Evolutionary conservation across 768 basidiomycete genomes (phyloP), one percentile per base, ranked within the genome.

Genomic region (Termitomyces sp.): DNA sequence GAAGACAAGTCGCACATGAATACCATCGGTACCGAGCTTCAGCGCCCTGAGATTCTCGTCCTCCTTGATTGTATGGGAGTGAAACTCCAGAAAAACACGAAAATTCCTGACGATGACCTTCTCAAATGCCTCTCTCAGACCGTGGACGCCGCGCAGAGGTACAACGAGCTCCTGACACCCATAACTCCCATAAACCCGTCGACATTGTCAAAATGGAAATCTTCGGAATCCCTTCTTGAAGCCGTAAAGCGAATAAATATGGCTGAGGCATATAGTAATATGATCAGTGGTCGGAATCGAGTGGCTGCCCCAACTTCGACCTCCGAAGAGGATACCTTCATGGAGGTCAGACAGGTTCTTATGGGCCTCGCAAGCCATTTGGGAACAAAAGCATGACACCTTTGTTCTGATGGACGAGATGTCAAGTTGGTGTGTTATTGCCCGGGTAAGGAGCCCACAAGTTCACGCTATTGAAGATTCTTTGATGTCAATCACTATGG

Each of bases 31-130:
- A n/a, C 36, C 1, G 65, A 66, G 13, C 57, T 65, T 32, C 33
- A 32, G 33, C 66, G 66, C 55, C 35, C 36, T 18, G 65, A 67
- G 49, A 11, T 57, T 5, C 50, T 67, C 20, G 39, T 56, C 35
- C 54, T 71, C 4, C 64, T 75, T 13, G 65, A 61, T 0, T 74
- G 68, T 6, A 70, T 74, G 66, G 71, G 69, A 1, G 58, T 74
- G 13, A 59, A 67, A 22, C 58, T 76, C 0, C 70, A 71, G 3
- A 60, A 62, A 35, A 67, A 68, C 32, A 72, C 70, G 3, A 74
- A 73, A 64, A 59, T 75, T n/a, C 63, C 69, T 6, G 57, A 59
- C 8, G 66, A 69, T 12, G 68, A 66, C 40, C 67, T 75, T 18
- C 64, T 64, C 58, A 53, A 65, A 63, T 50, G 58, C 38, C 69